These are phyloP conservation scores for Rhizophora mangle DNA, from an alignment of 345 rosid genomes.

Conservation along the genomic window DNA sequence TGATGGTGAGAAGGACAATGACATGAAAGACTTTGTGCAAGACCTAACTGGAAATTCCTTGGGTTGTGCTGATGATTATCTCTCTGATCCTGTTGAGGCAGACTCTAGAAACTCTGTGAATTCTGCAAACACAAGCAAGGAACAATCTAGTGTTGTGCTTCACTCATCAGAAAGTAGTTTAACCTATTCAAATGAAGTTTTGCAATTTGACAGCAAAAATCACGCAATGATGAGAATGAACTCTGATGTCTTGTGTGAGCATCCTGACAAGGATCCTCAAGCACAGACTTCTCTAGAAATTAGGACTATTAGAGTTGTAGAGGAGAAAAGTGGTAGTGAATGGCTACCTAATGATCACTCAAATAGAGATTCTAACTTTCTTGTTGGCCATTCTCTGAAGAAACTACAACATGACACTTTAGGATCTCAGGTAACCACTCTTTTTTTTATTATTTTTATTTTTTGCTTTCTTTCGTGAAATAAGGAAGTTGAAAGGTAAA, in stretches of 20 bases:
- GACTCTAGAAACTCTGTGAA: conserved; percentile 33
- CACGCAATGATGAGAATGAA: conserved; percentile 9
- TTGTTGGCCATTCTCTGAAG: conserved; percentile 22
- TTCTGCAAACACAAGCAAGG: conserved; percentile 4
- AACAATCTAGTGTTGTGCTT: conserved; percentile 19
- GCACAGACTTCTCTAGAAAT: conserved; percentile 16
- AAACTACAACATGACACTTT: conserved; percentile 21
- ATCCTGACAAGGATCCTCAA: conserved; percentile 19
- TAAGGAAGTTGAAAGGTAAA: neutral
- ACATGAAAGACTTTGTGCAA: conserved; percentile 11
- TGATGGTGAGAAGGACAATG: conserved; percentile 18
- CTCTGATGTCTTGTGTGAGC: conserved; percentile 4
- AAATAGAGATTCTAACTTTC: conserved; percentile 20
- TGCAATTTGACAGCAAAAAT: conserved; percentile 15
- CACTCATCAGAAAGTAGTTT: conserved; percentile 21
- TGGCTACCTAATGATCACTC: conserved; percentile 17
- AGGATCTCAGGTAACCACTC: conserved; percentile 31
- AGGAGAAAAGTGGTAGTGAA: conserved; percentile 12
- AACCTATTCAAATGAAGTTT: conserved; percentile 6
- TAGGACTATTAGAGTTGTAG: conserved; percentile 9
- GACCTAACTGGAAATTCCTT: conserved; percentile 37
- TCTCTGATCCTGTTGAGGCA: conserved; percentile 36
- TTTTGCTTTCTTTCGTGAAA: neutral
- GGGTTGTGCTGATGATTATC: conserved; percentile 37
- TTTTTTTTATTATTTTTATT: neutral